Evolutionary conservation across 441 rosid species (phyloP).

Genomic region (Gossypium davidsonii): DNA sequence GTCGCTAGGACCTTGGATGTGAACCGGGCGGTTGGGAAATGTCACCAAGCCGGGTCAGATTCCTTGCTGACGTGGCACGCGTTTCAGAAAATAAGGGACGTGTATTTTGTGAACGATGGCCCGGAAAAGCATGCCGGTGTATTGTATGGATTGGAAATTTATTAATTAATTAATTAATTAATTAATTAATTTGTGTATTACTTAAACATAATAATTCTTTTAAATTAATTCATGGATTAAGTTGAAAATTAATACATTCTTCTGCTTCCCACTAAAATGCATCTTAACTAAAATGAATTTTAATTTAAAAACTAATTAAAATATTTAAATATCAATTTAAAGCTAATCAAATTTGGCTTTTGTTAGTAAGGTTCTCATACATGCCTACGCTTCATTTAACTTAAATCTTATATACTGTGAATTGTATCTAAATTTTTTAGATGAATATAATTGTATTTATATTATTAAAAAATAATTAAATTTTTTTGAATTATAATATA

Average conservation of each 20-base stretch:
- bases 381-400: too few relatives aligned
- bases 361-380: too few relatives aligned
- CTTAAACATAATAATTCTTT: neutral
- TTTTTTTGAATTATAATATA: too few relatives aligned
- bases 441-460: too few relatives aligned
- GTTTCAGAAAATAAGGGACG: conserved; percentile 75
- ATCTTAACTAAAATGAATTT: too few relatives aligned
- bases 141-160: conserved; percentile 66
- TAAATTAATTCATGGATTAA: conserved; percentile 15
- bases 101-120: conserved; percentile 52
- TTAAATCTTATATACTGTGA: too few relatives aligned
- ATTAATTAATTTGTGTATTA: neutral
- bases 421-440: too few relatives aligned
- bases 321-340: too few relatives aligned
- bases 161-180: conserved; percentile 1
- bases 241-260: neutral
- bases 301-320: too few relatives aligned
- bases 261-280: too few relatives aligned
- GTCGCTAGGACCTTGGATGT: conserved; percentile 63
- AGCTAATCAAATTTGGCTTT: too few relatives aligned
- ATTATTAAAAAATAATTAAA: too few relatives aligned
- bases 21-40: conserved; percentile 72
- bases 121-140: conserved; percentile 80
- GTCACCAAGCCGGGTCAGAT: conserved; percentile 94
- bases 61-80: conserved; percentile 89